Conservation (phyloP, 257 asterid species). For the Euphrasia confusa region DNA sequence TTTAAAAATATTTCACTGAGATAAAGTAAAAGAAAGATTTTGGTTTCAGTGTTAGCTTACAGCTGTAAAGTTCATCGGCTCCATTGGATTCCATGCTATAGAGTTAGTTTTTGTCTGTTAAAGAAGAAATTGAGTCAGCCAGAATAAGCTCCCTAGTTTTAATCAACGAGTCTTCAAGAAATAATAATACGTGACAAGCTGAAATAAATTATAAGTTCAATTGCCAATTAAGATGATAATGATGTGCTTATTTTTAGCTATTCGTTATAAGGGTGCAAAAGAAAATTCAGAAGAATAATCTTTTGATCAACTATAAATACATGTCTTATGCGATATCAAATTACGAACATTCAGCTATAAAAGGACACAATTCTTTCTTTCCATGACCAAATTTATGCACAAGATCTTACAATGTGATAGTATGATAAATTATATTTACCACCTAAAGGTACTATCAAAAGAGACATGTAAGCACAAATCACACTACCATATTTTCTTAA, state of each 20-base stretch:
- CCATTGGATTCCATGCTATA: conserved; percentile 94
- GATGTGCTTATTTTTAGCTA: neutral
- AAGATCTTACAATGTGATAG: neutral
- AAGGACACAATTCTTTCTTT: neutral
- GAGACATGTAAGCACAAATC: neutral
- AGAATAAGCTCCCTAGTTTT: conserved; percentile 18
- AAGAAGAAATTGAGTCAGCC: conserved; percentile 19
- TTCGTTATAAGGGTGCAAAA: neutral
- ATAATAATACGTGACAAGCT: neutral
- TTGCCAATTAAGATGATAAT: neutral
- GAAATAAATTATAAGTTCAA: neutral
- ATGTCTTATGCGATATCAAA: no score
- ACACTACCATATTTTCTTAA: neutral
- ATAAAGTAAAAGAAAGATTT: neutral
- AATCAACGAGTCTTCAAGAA: neutral
- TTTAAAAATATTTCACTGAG: neutral
- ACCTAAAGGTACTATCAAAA: neutral
- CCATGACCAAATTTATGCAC: neutral
- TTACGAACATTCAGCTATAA: no score
- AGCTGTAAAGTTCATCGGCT: conserved; percentile 98
- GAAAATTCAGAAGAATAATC: no score
- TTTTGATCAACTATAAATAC: no score
- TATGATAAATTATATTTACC: neutral
- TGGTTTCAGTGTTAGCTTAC: conserved; percentile 44
- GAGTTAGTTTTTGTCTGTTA: conserved; percentile 84